phyloP scores from a whole-genome alignment of 345 rosid species.

The Mangifera indica region DNA sequence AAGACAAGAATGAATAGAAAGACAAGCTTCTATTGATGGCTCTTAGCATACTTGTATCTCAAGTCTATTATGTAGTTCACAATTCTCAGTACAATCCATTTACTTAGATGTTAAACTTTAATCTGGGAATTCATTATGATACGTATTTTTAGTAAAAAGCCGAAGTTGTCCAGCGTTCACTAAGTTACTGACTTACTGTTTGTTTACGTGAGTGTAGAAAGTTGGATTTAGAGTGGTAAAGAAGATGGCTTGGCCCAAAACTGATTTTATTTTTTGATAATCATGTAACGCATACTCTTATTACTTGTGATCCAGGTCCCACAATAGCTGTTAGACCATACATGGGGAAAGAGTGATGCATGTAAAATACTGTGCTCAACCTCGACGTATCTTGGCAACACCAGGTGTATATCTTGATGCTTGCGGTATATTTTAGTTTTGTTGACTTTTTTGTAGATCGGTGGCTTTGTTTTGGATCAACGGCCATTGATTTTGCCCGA shows the following conservation, averaged over 20 bases:
- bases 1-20: neutral
- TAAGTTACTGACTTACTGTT: neutral
- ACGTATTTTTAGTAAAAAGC: neutral
- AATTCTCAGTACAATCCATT: neutral
- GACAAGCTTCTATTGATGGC: neutral
- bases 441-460: slow-evolving; percentile 52
- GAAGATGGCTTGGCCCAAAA: neutral
- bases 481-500: slow-evolving; percentile 83
- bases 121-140: neutral
- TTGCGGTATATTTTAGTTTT: slow-evolving; percentile 7
- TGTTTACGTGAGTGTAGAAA: neutral
- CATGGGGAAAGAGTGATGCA: slow-evolving; percentile 70
- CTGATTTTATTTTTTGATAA: slow-evolving; percentile 7
- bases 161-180: neutral
- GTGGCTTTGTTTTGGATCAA: slow-evolving; percentile 76
- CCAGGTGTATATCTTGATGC: slow-evolving; percentile 42
- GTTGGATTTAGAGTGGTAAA: slow-evolving; percentile 1
- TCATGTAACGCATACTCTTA: neutral
- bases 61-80: neutral
- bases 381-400: slow-evolving; percentile 93
- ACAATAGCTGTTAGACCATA: slow-evolving; percentile 75
- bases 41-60: neutral
- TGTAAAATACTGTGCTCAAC: slow-evolving; percentile 97
- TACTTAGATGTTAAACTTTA: neutral
- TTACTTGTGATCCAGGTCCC: slow-evolving; percentile 61